These are phyloP conservation scores for Spatholobus suberectus DNA, from an alignment of 306 rosid species.

Conservation along the genomic window DNA sequence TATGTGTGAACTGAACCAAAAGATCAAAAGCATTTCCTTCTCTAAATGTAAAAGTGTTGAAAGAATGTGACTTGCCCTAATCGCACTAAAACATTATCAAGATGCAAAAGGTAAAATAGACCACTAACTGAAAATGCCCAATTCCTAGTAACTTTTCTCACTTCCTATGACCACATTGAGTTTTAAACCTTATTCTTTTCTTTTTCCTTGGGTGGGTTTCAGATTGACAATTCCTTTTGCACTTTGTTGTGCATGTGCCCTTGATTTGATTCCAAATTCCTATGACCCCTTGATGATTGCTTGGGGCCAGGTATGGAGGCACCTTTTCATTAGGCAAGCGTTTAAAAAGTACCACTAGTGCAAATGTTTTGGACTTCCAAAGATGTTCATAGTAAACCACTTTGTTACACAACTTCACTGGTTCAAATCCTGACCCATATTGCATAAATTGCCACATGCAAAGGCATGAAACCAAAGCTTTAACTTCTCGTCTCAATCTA, in stretches of 20 bases:
- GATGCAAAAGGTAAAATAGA: background rate
- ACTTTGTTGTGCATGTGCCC: conserved; percentile 43
- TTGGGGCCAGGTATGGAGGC: conserved; percentile 27
- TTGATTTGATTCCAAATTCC: conserved; percentile 40
- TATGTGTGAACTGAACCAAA: conserved; percentile 7
- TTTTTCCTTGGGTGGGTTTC: conserved; percentile 42
- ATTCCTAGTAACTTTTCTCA: conserved; percentile 53
- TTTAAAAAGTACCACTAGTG: conserved; percentile 43
- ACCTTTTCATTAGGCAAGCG: background rate
- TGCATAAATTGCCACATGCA: no score
- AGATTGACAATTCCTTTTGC: conserved; percentile 9
- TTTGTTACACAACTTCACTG: background rate
- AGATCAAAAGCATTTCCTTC: conserved; percentile 29
- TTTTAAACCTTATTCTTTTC: conserved; percentile 34
- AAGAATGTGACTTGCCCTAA: conserved; percentile 36
- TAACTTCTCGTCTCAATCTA: background rate
- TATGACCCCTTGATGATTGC: conserved; percentile 44
- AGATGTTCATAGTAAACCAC: background rate
- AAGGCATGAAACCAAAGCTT: background rate
- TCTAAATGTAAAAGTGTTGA: conserved; percentile 23
- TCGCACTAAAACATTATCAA: conserved; percentile 43
- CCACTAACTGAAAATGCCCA: conserved; percentile 57
- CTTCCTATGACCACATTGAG: conserved; percentile 36
- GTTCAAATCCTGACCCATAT: no score
- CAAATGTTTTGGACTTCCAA: conserved; percentile 16